Evolutionary conservation across 2,329 filamentous ascomycete species (phyloP), one percentile per base, ranked within the genome.

Genomic region (Diaporthe vexans): DNA sequence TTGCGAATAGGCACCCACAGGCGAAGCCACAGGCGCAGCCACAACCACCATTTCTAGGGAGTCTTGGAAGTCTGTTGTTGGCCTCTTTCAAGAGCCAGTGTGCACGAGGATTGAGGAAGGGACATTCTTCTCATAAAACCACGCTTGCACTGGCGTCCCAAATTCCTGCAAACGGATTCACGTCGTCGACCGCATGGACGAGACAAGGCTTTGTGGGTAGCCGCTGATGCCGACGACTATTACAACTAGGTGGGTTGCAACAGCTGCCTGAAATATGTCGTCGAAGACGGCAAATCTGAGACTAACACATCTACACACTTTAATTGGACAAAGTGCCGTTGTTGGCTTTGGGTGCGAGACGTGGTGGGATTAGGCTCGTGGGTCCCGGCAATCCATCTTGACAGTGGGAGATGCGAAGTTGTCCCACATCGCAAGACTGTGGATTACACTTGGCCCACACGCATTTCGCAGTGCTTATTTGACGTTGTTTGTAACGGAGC

Each of bases 291-390:
- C 43, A 19, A 21, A 11, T 4, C 1, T 4, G 2, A 13, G 29
- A 5, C 21, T 17, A 15, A 40, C 37, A 13, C 37, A 33, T 9
- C 26, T 33, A 33, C 17, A 56, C 17, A 5, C 15, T 17, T 33
- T 7, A 17, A 9, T 19, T 33, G 9, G 19, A 11, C 40, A 43
- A 6, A 1, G 15, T 21, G 43, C 43, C 43, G 6, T 21, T 40
- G 57, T 37, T 59, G 21, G n/a, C 33, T 1, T 5, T 37, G 21
- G 1, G 9, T 24, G 29, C 6, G 9, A 35, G 29, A 59, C 8
- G 33, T 40, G n/a, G n/a, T 61, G 57, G 15, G 13, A 61, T 43
- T 46, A 61, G 29, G 37, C 37, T 61, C 40, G 58, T 61, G 58
- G 58, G 58, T 61, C 35, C 37, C 46, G 17, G 46, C 19, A 19